Evolutionary conservation across 306 rosid species (phyloP), one percentile per base, ranked within the genome.

Genomic region (Quercus dentata): DNA sequence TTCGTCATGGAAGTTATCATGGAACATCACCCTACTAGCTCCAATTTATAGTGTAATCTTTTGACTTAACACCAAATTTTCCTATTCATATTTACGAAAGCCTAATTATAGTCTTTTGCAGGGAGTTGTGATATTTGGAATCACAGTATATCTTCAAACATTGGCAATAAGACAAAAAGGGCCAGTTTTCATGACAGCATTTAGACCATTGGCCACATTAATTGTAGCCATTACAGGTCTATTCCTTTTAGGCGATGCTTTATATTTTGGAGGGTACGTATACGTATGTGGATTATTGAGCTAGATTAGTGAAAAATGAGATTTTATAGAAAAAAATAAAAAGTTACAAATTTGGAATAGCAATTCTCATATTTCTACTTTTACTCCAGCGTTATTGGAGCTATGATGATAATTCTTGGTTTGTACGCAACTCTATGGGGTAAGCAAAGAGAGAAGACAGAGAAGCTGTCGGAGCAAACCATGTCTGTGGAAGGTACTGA

Each of bases 11-110:
- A 25, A 75, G 55, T 55, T 79, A 55, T 59, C 86, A 79, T 70
- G 81, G 81, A 33, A 79, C 71, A 71, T 59, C 25, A 54, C 86
- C n/a, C 71, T 83, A 54, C 64, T 83, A 69, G 86, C 80, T 69
- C 69, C 80, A 18, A 1, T 79, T 18, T 69, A 74, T 41, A 69
- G 51, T 33, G 80, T 75, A 58, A 78, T 73, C n/a, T 74, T 49
- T 2, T 15, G 54, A 31, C 10, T 0, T 17, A 4, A 30, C 2
- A 41, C 46, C 46, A 4, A 5, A n/a, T 21, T 58, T 41, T 41
- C 11, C 46, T 8, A 41, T 41, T 41, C 46, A 41, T 41, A 41
- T 41, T 41, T 41, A 8, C 3, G 46, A 41, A 8, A 41, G 51
- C 28, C 58, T 62, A 27, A 27, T 41, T 38, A 3, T 5, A 5